phyloP scores from a whole-genome alignment of 2,329 filamentous ascomycete genomes.

The Tolypocladium tundrense region DNA sequence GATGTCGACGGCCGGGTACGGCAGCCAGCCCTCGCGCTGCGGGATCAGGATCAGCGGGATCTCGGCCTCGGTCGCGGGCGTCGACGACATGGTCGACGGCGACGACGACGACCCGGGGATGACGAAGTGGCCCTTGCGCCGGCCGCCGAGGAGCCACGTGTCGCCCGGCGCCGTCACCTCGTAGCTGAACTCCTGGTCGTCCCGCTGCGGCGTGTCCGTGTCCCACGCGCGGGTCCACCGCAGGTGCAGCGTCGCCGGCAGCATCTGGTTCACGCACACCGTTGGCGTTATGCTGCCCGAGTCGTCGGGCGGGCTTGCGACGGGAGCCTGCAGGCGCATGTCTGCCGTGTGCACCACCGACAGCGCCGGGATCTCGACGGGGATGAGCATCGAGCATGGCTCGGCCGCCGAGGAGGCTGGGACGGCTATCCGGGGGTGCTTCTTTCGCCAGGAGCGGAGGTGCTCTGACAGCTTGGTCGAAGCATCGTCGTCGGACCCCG shows the following conservation, averaged over 20 bases:
- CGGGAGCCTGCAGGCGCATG: slow-evolving; percentile 39
- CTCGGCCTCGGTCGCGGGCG: slow-evolving; percentile 40
- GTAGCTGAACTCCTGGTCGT: slow-evolving; percentile 67
- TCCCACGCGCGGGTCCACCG: slow-evolving; percentile 56
- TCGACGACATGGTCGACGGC: slow-evolving; percentile 31
- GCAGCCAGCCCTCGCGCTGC: slow-evolving; percentile 64
- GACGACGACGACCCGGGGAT: slow-evolving; percentile 29
- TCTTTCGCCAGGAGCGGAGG: slow-evolving; percentile 23
- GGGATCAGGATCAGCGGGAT: slow-evolving; percentile 72
- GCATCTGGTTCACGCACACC: slow-evolving; percentile 52
- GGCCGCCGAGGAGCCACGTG: slow-evolving; percentile 77
- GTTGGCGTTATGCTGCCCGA: slow-evolving; percentile 28
- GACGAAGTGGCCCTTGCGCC: slow-evolving; percentile 67
- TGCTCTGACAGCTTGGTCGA: slow-evolving; percentile 13
- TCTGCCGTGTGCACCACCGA: slow-evolving; percentile 74
- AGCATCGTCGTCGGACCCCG: slow-evolving; percentile 22
- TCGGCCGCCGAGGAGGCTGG: slow-evolving; percentile 17
- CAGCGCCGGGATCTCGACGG: slow-evolving; percentile 79
- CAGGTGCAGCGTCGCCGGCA: slow-evolving; percentile 51
- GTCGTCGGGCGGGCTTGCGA: slow-evolving; percentile 17
- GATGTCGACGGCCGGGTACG: slow-evolving; percentile 72
- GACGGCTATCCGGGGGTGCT: slow-evolving; percentile 16
- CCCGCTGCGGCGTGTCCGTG: slow-evolving; percentile 27
- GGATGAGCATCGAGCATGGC: slow-evolving; percentile 64
- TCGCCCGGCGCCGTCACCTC: slow-evolving; percentile 67